Percentiles rank a stretch among this genome's conserved stretches.
Evolutionary conservation across 164 flowering plant genomes (phyloP).

Genomic region (Tinospora cordifolia): DNA sequence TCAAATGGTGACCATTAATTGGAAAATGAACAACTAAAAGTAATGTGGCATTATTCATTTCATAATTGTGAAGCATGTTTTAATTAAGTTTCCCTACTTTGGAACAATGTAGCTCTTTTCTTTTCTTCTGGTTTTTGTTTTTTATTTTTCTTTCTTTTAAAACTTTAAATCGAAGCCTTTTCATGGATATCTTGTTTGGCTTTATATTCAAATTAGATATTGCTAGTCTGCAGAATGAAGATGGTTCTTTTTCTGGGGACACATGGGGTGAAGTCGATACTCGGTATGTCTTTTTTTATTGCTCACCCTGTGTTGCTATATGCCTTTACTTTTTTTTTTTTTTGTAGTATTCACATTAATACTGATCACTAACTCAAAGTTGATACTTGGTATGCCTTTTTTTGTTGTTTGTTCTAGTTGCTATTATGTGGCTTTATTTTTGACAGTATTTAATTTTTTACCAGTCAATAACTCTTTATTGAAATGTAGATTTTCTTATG

Average conservation of each 20-base stretch:
- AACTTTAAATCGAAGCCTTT: not conserved
- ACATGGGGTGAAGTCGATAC: conserved; percentile 96
- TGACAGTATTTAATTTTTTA: not conserved
- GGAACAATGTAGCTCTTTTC: not conserved
- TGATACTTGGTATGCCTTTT: conserved; percentile 54
- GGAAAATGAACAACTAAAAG: not conserved
- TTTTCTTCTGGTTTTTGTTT: not conserved
- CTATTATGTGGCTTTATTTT: not conserved
- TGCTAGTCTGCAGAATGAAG: conserved; percentile 72
- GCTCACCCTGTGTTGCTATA: not conserved
- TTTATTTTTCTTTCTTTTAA: too few relatives aligned
- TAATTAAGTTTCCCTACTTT: not conserved
- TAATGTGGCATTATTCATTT: too few relatives aligned
- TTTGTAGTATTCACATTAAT: too few relatives aligned
- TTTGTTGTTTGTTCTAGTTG: not conserved
- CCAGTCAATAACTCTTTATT: not conserved
- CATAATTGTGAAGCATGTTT: too few relatives aligned
- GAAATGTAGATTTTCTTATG: conserved; percentile 68
- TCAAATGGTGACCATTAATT: too few relatives aligned
- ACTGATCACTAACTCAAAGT: too few relatives aligned
- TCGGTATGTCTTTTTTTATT: conserved; percentile 31
- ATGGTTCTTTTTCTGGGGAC: conserved; percentile 93
- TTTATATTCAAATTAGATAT: conserved; percentile 47
- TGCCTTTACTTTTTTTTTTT: too few relatives aligned
- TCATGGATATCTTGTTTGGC: conserved; percentile 20